These are phyloP conservation scores for Vigna angularis DNA, from an alignment of 306 rosid genomes.

Conservation along the genomic window DNA sequence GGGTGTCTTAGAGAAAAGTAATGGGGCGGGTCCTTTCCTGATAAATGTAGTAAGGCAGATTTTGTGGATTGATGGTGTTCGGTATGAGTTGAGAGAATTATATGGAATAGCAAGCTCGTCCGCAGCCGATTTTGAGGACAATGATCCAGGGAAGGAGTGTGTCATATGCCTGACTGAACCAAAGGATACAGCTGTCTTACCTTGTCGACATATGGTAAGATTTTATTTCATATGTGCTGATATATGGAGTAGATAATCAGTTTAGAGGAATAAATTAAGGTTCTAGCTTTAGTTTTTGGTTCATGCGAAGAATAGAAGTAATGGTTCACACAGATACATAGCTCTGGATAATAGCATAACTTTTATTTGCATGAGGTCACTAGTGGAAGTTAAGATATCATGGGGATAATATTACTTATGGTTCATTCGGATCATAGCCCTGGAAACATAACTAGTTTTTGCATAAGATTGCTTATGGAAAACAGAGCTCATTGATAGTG, in stretches of 20 bases:
- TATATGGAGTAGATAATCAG: neutral
- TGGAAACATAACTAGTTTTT: constrained; percentile 29
- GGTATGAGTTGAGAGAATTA: constrained; percentile 84
- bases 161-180: constrained; percentile 96
- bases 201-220: constrained; percentile 94
- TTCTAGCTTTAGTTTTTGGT: neutral
- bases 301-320: neutral
- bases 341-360: constrained; percentile 29
- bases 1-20: constrained; percentile 76
- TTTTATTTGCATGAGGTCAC: constrained; percentile 30
- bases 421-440: neutral
- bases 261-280: constrained; percentile 5
- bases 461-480: constrained; percentile 28
- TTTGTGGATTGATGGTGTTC: constrained; percentile 78
- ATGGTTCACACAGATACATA: neutral
- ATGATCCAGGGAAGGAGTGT: constrained; percentile 82
- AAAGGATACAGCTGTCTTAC: constrained; percentile 82
- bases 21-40: constrained; percentile 55
- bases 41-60: constrained; percentile 80
- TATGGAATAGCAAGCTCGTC: constrained; percentile 80
- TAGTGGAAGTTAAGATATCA: neutral
- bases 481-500: constrained; percentile 6
- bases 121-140: constrained; percentile 62
- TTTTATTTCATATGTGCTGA: constrained; percentile 27
- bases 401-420: neutral